Base-by-base conservation (phyloP, 192 early-diverging fungal genomes). In the Backusella australiensis region DNA sequence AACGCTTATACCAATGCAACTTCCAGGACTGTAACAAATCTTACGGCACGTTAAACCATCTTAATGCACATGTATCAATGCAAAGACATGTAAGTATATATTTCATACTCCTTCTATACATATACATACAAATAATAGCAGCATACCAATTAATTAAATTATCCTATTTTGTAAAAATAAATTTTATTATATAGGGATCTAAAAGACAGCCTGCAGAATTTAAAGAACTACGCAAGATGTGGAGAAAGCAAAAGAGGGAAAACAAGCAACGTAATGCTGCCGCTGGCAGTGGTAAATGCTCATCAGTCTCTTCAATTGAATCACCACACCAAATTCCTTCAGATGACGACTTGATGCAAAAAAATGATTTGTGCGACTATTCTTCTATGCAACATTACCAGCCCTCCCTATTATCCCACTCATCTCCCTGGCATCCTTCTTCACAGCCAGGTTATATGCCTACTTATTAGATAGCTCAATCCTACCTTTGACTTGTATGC, bases 51-150 rank as follows among this genome's bases (percentile, higher is more conserved):
- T 74, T 90, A 3, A 90, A 88, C 72, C 89, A 90, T 56, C 78
- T 90, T 21, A 90, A 90, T 66, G 84, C 87, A 35, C 89, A 90
- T 76, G 84, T 90, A 9, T 77, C 73, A n/a, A 88, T 88, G 87
- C 89, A 90, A 74, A 85, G 83, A 59, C 89, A 90, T 73, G 89
- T 77, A 77, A 86, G 59, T 82, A 63, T 63, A 21, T 78, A 29
- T 46, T 56, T 59, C 23, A 63, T 11, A 63, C 56, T 63, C 56
- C 56, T 63, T 12, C 78, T 77, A 63, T 63, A 63, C 56, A 63
- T 29, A 23, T 49, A 26, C 14, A 26, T 66, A 66, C 26, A 66
- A 32, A 66, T 66, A 66, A 3, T 29, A 23, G 21, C 32, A 68
- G 29, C 35, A 68, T 4, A 19, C 85, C 82, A 15, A 42, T 81